phyloP scores from a whole-genome alignment of 2,329 filamentous ascomycete species.

The Parafenestella ontariensis region DNA sequence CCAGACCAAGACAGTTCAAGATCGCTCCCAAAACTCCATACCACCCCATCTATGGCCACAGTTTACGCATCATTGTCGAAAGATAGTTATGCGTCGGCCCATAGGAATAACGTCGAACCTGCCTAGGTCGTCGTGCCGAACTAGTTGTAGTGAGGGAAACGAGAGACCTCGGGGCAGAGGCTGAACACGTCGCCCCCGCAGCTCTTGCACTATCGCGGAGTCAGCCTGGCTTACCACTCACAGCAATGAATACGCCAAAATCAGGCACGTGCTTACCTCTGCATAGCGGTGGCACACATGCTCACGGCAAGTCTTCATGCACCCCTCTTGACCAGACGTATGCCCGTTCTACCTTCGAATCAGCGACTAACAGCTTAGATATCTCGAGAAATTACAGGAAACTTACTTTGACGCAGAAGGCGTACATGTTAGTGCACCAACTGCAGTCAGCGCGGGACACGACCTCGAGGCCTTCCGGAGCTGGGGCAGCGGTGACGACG shows the following conservation, averaged over 20 bases:
- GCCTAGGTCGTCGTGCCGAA: not conserved
- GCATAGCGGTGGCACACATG: slow-evolving; percentile 18
- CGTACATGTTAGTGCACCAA: slow-evolving; percentile 6
- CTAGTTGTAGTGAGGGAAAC: slow-evolving; percentile 4
- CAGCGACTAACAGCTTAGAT: not conserved
- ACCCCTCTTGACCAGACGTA: slow-evolving; percentile 12
- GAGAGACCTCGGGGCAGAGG: slow-evolving; percentile 9
- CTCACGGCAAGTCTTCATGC: slow-evolving; percentile 20
- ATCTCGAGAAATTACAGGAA: not conserved
- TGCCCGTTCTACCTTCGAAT: slow-evolving; percentile 16
- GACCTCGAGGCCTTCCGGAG: not conserved
- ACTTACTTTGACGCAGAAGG: slow-evolving; percentile 19
- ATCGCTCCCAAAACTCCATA: not conserved
- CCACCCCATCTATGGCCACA: not conserved
- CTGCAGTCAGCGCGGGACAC: slow-evolving; percentile 9
- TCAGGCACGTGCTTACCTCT: slow-evolving; percentile 2
- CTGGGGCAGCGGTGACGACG: not conserved
- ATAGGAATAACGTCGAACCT: not conserved
- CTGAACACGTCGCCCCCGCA: slow-evolving; percentile 2
- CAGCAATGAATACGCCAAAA: too few relatives aligned
- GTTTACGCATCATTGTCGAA: not conserved
- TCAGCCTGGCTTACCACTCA: not conserved
- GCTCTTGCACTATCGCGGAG: not conserved
- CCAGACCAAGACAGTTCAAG: not conserved
- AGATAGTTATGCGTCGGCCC: not conserved